These are phyloP conservation scores for Neurospora sp. DNA, from an alignment of 495 filamentous ascomycete species.

Conservation along the genomic window DNA sequence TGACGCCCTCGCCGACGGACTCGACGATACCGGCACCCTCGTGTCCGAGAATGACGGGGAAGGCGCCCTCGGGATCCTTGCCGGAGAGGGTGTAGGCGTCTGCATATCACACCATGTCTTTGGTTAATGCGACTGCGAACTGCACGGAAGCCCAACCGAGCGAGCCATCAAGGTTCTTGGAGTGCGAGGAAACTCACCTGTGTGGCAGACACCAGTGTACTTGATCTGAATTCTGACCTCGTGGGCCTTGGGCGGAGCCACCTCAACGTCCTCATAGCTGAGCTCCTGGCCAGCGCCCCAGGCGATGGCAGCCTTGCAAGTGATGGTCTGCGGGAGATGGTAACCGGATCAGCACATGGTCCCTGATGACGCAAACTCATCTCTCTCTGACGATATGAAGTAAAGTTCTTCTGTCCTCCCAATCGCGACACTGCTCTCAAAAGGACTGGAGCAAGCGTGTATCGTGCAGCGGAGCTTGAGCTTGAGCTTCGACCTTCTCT, in stretches of 20 bases:
- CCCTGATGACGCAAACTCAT: not conserved
- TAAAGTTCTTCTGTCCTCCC: not conserved
- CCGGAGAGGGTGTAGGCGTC: constrained; percentile 98
- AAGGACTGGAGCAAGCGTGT: not conserved
- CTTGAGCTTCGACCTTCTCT: constrained; percentile 1
- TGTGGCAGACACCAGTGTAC: constrained; percentile 98
- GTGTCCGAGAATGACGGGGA: constrained; percentile 92
- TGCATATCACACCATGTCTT: constrained; percentile 17
- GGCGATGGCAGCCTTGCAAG: constrained; percentile 80
- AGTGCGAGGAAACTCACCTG: constrained; percentile 46
- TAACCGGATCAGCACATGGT: not conserved
- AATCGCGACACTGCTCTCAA: not conserved
- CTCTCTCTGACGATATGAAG: not conserved
- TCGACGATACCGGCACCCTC: constrained; percentile 97
- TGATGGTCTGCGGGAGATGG: constrained; percentile 33
- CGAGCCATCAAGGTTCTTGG: constrained; percentile 4
- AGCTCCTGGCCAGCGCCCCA: constrained; percentile 92
- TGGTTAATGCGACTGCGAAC: not conserved
- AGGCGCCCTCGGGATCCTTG: constrained; percentile 96
- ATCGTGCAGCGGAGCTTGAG: not conserved
- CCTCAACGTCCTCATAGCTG: constrained; percentile 83
- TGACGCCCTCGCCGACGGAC: constrained; percentile 92
- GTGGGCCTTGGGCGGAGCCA: constrained; percentile 80
- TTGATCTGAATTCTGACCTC: constrained; percentile 94
- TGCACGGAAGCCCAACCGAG: not conserved